These are phyloP conservation scores for Kwoniella pini DNA, from an alignment of 768 basidiomycete species.

Conservation along the genomic window DNA sequence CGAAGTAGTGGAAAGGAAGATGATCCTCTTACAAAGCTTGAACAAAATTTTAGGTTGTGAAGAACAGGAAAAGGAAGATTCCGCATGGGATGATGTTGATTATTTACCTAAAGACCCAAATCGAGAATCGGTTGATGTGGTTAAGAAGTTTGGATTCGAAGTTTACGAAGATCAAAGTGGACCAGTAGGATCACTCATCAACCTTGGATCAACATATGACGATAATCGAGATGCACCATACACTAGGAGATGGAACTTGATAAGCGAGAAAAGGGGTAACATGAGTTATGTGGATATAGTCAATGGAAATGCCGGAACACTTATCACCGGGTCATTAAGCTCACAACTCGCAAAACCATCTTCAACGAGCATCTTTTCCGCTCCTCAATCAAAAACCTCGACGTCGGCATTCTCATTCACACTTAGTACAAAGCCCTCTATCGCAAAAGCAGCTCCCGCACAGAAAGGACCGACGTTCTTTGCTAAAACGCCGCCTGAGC, in stretches of 20 bases:
- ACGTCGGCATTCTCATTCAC: slow-evolving; percentile 15
- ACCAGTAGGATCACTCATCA: slow-evolving; percentile 46
- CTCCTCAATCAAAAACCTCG: slow-evolving; percentile 9
- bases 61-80: slow-evolving; percentile 46
- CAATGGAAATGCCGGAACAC: slow-evolving; percentile 46
- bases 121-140: slow-evolving; percentile 41
- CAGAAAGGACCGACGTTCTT: too few species aligned
- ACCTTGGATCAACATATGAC: slow-evolving; percentile 38
- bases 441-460: background rate
- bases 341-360: slow-evolving; percentile 13
- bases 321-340: slow-evolving; percentile 26
- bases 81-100: slow-evolving; percentile 45
- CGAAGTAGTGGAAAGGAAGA: slow-evolving; percentile 44
- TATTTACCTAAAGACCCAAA: slow-evolving; percentile 14
- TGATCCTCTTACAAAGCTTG: slow-evolving; percentile 48
- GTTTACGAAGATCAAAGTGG: slow-evolving; percentile 26
- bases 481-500: slow-evolving; percentile 3
- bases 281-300: slow-evolving; percentile 47
- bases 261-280: slow-evolving; percentile 49
- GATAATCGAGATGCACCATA: slow-evolving; percentile 47
- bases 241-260: slow-evolving; percentile 38
- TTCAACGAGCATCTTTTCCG: slow-evolving; percentile 34
- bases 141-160: slow-evolving; percentile 32
- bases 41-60: slow-evolving; percentile 55
- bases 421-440: background rate